Evolutionary conservation across 2,329 filamentous ascomycete species (phyloP), one percentile per base, ranked within the genome.

Genomic region (Aspergillus sp.): DNA sequence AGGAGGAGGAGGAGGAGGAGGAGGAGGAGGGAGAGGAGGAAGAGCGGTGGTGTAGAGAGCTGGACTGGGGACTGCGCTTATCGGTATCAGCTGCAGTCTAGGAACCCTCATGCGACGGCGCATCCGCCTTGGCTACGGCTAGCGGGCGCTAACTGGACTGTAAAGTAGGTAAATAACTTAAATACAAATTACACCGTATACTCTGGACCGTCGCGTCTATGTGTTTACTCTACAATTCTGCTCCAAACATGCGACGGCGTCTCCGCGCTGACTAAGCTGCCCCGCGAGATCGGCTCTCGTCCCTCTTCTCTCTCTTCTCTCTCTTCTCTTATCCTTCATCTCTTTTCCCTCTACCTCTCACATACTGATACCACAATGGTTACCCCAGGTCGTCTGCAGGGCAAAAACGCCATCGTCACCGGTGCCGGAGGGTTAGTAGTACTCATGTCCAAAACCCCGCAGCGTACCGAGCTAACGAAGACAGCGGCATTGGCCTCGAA

Each of bases 401-500:
- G 74, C 57, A 81, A 80, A 62, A 80, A 78, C 61, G 74, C 73
- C 56, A 68, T 93, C 56, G 74, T 93, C 62, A 93, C 86, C 34
- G 86, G 86, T 53, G 86, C 82, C 45, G 86, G 79, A 51, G 84
- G 85, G 85, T 93, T 73, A 62, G 78, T 66, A 5, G n/a, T n/a
- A n/a, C n/a, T n/a, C n/a, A n/a, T n/a, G n/a, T n/a, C 10, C 15
- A 2, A 31, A 29, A 8, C 2, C 20, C 24, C 8, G 8, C 8
- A 15, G 4, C 11, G n/a, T 25, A 12, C 13, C 7, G 28, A 26
- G 24, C 26, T 29, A 11, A 34, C 22, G 24, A 12, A 17, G 8
- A 20, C 32, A 63, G 88, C 53, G 88, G 88, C 53, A 95, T 95
- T 53, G 88, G 88, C 45, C 81, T 95, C 30, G 86, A 95, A 67